These are phyloP conservation scores for Teratosphaeria destructans DNA, from an alignment of 2,329 filamentous ascomycete species.

Conservation along the genomic window DNA sequence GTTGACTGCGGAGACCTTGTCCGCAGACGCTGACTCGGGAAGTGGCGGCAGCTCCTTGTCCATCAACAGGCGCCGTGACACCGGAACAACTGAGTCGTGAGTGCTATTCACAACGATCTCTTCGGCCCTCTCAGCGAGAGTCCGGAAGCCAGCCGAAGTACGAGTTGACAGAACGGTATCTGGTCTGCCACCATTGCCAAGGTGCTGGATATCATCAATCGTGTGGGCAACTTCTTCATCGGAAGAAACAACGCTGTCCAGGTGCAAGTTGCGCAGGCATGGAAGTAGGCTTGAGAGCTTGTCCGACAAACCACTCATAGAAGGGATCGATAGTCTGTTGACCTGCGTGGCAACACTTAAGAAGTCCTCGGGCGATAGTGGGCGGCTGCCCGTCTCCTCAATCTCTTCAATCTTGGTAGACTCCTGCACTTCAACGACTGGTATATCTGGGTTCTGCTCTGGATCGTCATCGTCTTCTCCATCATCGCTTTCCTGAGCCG, in stretches of 20 bases:
- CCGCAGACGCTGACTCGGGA: slow-evolving; percentile 20
- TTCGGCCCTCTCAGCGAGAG: slow-evolving; percentile 27
- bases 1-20: slow-evolving; percentile 14
- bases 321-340: slow-evolving; percentile 37
- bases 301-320: slow-evolving; percentile 34
- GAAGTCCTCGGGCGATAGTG: slow-evolving; percentile 32
- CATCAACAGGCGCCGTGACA: slow-evolving; percentile 7
- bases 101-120: slow-evolving; percentile 28
- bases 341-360: slow-evolving; percentile 33
- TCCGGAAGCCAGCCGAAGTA: slow-evolving; percentile 28
- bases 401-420: slow-evolving; percentile 13
- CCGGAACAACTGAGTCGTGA: slow-evolving; percentile 23
- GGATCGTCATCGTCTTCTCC: slow-evolving; percentile 10
- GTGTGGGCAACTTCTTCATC: slow-evolving; percentile 28
- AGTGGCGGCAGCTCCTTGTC: slow-evolving; percentile 29
- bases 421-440: slow-evolving; percentile 16
- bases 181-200: slow-evolving; percentile 17
- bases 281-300: slow-evolving; percentile 37
- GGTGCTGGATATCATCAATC: slow-evolving; percentile 25
- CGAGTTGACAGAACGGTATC: slow-evolving; percentile 25
- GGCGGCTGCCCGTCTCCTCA: slow-evolving; percentile 15
- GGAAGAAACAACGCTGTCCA: slow-evolving; percentile 25
- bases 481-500: slow-evolving; percentile 10
- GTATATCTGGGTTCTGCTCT: slow-evolving; percentile 9
- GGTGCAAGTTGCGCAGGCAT: slow-evolving; percentile 29